A percentile compares a stretch with the other conserved stretches of the same genome.
phyloP scores from a whole-genome alignment of 2,329 filamentous ascomycete genomes.

The Pseudogymnoascus sp. region DNA sequence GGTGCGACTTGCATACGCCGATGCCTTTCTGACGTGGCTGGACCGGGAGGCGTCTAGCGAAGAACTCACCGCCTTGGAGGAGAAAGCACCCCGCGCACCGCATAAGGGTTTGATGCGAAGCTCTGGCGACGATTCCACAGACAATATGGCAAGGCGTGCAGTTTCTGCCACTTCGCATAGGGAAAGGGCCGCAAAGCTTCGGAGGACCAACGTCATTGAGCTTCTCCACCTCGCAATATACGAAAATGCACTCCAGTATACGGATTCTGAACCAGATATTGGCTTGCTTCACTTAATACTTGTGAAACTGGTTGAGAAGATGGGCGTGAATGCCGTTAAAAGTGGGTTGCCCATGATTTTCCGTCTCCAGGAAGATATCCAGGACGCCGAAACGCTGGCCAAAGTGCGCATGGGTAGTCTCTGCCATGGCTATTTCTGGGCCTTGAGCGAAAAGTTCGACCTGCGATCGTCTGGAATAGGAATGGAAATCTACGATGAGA shows the following conservation, averaged over 20 bases:
- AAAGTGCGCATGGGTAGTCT: constrained; percentile 77
- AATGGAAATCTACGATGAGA: constrained; percentile 64
- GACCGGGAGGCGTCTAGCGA: constrained; percentile 63
- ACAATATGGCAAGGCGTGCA: constrained; percentile 41
- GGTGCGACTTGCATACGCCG: constrained; percentile 77
- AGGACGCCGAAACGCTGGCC: constrained; percentile 52
- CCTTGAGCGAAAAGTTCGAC: constrained; percentile 66
- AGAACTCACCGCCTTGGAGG: constrained; percentile 56
- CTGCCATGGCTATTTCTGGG: constrained; percentile 84
- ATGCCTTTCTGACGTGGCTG: constrained; percentile 78
- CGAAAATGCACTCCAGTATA: constrained; percentile 70
- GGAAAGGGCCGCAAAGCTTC: constrained; percentile 20
- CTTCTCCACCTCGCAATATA: constrained; percentile 83
- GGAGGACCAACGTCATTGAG: constrained; percentile 55
- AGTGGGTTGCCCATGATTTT: constrained; percentile 83
- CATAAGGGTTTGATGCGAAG: constrained; percentile 14
- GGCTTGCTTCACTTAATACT: constrained; percentile 70
- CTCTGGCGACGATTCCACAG: constrained; percentile 22
- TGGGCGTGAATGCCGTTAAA: constrained; percentile 74
- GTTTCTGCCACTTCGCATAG: constrained; percentile 57
- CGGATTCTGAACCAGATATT: constrained; percentile 66
- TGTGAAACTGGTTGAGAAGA: constrained; percentile 59
- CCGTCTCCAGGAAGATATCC: constrained; percentile 76
- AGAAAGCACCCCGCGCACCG: constrained; percentile 31
- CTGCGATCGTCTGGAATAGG: constrained; percentile 64